Percentiles rank a stretch among this genome's conserved stretches.
Evolutionary conservation across 257 asterid species (phyloP).

Genomic region (Linderniella brevidens): DNA sequence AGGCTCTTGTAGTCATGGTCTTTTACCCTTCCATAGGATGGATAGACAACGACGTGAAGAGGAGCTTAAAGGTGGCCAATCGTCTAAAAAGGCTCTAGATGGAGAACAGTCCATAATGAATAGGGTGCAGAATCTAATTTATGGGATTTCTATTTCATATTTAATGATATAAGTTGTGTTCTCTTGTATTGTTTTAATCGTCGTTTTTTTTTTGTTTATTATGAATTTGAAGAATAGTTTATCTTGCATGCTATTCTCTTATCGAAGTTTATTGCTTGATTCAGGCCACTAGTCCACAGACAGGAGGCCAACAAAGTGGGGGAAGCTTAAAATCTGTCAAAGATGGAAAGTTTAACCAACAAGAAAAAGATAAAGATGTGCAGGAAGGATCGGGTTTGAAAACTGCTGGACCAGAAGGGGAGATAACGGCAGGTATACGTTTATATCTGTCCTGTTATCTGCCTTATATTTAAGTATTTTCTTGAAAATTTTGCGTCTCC

Average conservation of each 20-base stretch:
- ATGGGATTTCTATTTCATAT: too few relatives aligned
- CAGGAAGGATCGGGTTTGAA: constrained; percentile 68
- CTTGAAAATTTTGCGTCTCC: too few relatives aligned
- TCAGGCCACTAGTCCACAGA: constrained; percentile 93
- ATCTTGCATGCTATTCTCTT: neutral
- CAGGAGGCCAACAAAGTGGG: constrained; percentile 65
- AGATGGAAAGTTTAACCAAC: constrained; percentile 54
- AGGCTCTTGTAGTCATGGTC: too few relatives aligned
- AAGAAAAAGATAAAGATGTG: constrained; percentile 37
- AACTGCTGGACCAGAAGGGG: constrained; percentile 92
- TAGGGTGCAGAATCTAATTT: constrained; percentile 32
- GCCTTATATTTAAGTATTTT: too few relatives aligned
- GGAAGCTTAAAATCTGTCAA: constrained; percentile 76
- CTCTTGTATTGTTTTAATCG: neutral
- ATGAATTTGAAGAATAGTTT: neutral
- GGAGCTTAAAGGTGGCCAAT: constrained; percentile 63
- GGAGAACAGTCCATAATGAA: constrained; percentile 67
- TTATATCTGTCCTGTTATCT: too few relatives aligned
- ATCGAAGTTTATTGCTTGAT: neutral
- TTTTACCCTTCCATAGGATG: constrained; percentile 29
- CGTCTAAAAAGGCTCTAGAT: constrained; percentile 66
- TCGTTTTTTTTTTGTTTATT: neutral
- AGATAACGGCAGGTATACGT: constrained; percentile 75
- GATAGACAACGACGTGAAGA: constrained; percentile 96
- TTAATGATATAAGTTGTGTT: neutral